phyloP scores from a whole-genome alignment of 1,284 basidiomycete genomes.

The Ganoderma resinaceum region DNA sequence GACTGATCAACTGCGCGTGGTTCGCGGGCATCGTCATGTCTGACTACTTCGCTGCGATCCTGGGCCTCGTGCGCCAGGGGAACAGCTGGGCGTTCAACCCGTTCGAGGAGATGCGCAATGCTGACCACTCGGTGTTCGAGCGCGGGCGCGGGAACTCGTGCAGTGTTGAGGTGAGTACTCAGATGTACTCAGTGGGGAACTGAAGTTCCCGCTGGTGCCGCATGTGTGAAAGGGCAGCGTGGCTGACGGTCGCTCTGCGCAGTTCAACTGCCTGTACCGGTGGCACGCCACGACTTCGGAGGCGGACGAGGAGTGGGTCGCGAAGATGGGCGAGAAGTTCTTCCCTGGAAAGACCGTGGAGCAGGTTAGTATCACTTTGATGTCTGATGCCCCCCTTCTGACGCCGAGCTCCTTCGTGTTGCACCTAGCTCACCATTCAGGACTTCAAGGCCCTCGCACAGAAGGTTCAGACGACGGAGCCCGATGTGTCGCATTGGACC shows the following conservation, averaged over 20 bases:
- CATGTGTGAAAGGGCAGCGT: neutral
- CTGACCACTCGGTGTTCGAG: conserved; percentile 70
- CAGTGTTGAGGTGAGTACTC: conserved; percentile 70
- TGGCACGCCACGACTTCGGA: conserved; percentile 82
- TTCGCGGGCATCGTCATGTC: conserved; percentile 76
- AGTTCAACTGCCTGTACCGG: conserved; percentile 86
- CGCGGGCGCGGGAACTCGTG: conserved; percentile 80
- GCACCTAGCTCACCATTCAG: conserved; percentile 50
- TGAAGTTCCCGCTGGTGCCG: neutral
- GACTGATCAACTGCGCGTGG: conserved; percentile 81
- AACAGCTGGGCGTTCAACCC: conserved; percentile 76
- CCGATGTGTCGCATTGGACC: conserved; percentile 69
- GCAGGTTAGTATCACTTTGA: conserved; percentile 33
- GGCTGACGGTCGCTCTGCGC: conserved; percentile 5
- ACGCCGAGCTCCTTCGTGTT: neutral
- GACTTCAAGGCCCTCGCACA: conserved; percentile 66
- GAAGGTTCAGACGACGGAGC: conserved; percentile 47
- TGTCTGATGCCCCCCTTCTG: neutral
- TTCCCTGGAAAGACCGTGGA: conserved; percentile 64
- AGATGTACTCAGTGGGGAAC: too few relatives aligned
- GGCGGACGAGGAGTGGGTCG: conserved; percentile 75
- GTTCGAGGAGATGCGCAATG: conserved; percentile 73
- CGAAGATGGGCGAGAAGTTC: conserved; percentile 51
- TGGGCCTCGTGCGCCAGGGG: conserved; percentile 75
- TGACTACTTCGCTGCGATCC: conserved; percentile 78